Percentiles rank a stretch among this genome's conserved stretches.
These are phyloP conservation scores for Penicillium sp. DNA, from an alignment of 2,329 filamentous ascomycete species.

Conservation along the genomic window DNA sequence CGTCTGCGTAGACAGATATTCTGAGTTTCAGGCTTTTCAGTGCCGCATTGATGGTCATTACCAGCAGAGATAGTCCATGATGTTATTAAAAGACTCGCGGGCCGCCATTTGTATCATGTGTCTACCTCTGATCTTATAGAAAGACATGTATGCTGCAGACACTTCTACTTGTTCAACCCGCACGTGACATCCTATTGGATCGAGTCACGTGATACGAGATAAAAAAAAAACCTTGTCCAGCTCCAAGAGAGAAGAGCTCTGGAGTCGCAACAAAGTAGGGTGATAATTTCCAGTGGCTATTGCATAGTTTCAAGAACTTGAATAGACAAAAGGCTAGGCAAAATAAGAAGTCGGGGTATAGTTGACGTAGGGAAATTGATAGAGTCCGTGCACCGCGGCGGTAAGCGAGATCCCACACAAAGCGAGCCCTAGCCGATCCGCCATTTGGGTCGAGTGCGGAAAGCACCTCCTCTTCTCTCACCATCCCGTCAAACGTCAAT, in stretches of 20 bases:
- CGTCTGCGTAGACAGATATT: background rate
- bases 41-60: background rate
- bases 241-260: background rate
- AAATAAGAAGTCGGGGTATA: background rate
- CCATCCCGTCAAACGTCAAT: conserved; percentile 41
- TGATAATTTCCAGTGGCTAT: background rate
- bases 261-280: background rate
- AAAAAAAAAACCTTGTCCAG: background rate
- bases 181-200: background rate
- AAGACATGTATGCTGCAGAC: background rate
- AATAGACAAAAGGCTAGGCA: background rate
- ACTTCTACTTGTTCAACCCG: background rate
- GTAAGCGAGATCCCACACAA: conserved; percentile 46
- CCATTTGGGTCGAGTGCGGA: conserved; percentile 31
- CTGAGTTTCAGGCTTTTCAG: background rate
- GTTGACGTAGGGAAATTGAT: background rate
- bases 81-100: background rate
- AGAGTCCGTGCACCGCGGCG: conserved; percentile 26
- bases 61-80: background rate
- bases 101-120: background rate
- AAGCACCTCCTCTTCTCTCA: conserved; percentile 27
- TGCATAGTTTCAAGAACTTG: background rate
- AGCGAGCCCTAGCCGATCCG: conserved; percentile 38
- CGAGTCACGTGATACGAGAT: background rate
- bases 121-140: background rate